Evolutionary conservation across 2,329 filamentous ascomycete genomes (phyloP).

Genomic region (Hymenoscyphus scutula): DNA sequence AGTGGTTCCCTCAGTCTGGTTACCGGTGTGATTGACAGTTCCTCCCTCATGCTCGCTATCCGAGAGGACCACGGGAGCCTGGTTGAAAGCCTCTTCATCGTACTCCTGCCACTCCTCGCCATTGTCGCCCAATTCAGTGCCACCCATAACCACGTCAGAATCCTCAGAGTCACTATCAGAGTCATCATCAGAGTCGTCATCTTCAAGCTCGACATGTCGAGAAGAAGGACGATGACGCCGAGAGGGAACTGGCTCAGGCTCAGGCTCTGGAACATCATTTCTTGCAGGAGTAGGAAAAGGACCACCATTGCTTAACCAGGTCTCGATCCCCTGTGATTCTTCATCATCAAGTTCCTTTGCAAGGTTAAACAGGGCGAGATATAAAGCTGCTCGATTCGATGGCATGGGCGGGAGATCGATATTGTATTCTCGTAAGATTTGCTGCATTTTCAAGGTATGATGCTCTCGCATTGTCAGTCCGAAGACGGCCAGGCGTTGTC

Average conservation of each 20-base stretch:
- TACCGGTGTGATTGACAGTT: constrained; percentile 10
- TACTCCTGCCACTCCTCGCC: background rate
- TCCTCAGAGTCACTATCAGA: background rate
- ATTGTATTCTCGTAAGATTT: constrained; percentile 23
- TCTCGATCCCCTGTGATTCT: constrained; percentile 15
- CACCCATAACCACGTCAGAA: background rate
- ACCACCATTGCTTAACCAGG: constrained; percentile 24
- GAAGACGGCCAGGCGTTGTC: constrained; percentile 20
- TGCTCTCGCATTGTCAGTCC: constrained; percentile 27
- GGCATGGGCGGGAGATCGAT: constrained; percentile 15
- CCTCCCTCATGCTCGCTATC: constrained; percentile 13
- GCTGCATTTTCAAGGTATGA: constrained; percentile 24
- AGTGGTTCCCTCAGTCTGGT: background rate
- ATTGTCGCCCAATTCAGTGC: background rate
- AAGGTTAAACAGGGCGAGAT: constrained; percentile 15
- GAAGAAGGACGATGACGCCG: background rate
- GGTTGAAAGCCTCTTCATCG: background rate
- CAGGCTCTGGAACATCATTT: background rate
- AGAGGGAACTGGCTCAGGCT: too few relatives aligned
- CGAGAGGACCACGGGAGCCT: background rate
- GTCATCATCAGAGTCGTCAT: background rate
- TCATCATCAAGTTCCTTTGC: constrained; percentile 19
- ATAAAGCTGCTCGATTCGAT: constrained; percentile 17
- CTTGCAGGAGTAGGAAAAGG: constrained; percentile 4
- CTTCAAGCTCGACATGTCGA: background rate